Percentiles rank a stretch among this genome's conserved stretches.
Evolutionary conservation across 441 rosid genomes (phyloP).

Genomic region (Populus trichocarpa): DNA sequence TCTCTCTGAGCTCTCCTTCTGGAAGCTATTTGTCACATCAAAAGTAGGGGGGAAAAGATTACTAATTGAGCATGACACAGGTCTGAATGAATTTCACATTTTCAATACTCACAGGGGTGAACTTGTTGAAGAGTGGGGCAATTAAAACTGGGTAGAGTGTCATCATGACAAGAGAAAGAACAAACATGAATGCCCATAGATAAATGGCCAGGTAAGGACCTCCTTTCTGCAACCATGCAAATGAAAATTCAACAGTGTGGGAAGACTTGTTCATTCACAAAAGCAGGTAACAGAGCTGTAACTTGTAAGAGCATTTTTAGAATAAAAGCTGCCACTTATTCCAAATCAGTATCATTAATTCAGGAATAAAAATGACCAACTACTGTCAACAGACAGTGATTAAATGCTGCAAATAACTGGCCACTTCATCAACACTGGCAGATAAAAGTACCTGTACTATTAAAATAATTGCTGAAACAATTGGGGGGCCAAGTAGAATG

Average conservation of each 20-base stretch:
- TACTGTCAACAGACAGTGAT: slow-evolving; percentile 1
- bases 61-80: slow-evolving; percentile 2
- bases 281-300: background rate
- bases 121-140: slow-evolving; percentile 96
- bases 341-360: background rate
- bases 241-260: slow-evolving; percentile 12
- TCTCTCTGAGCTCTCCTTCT: slow-evolving; percentile 75
- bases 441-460: slow-evolving; percentile 68
- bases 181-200: slow-evolving; percentile 97
- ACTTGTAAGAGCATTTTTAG: background rate
- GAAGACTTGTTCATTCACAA: background rate
- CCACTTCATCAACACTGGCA: slow-evolving; percentile 3
- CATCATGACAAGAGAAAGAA: slow-evolving; percentile 95
- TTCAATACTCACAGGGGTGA: slow-evolving; percentile 77
- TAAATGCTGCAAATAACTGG: slow-evolving; percentile 8
- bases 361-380: background rate
- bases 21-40: slow-evolving; percentile 61
- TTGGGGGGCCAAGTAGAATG: slow-evolving; percentile 79
- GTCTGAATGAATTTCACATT: slow-evolving; percentile 5
- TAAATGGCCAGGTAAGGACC: slow-evolving; percentile 98
- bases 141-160: slow-evolving; percentile 80
- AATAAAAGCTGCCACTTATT: background rate
- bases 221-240: slow-evolving; percentile 70
- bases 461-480: slow-evolving; percentile 74
- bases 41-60: slow-evolving; percentile 9